phyloP scores from a whole-genome alignment of 805 yeast genomes.

The Grigorovia humatica region DNA sequence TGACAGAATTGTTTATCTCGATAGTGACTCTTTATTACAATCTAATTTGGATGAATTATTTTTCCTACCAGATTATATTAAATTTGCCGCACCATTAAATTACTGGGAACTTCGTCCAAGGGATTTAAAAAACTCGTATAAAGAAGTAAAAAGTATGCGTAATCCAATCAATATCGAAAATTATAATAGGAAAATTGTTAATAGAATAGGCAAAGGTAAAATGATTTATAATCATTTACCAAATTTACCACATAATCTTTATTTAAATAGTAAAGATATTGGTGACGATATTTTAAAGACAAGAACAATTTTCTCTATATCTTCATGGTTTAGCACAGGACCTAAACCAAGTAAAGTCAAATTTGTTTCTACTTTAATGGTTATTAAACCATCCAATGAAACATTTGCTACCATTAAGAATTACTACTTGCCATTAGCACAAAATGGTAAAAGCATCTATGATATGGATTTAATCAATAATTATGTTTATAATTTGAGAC shows the following conservation, averaged over 20 bases:
- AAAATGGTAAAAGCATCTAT: constrained; percentile 13
- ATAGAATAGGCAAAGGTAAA: constrained; percentile 15
- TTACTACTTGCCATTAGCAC: constrained; percentile 14
- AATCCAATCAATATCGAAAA: constrained; percentile 16
- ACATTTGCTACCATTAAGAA: constrained; percentile 17
- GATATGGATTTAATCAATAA: constrained; percentile 27
- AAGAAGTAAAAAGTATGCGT: constrained; percentile 13
- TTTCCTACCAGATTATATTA: constrained; percentile 35
- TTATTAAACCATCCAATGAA: constrained; percentile 38
- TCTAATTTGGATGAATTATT: constrained; percentile 41
- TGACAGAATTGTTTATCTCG: constrained; percentile 46
- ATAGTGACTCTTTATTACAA: constrained; percentile 42
- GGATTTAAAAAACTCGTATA: constrained; percentile 15
- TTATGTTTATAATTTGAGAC: constrained; percentile 19
- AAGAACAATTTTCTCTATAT: constrained; percentile 12
- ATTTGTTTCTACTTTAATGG: constrained; percentile 44
- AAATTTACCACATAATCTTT: constrained; percentile 20
- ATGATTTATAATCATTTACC: constrained; percentile 34
- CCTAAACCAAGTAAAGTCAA: constrained; percentile 21
- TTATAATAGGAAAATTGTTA: constrained; percentile 14
- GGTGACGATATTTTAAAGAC: constrained; percentile 23
- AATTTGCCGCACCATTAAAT: constrained; percentile 38
- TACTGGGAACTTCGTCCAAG: constrained; percentile 30
- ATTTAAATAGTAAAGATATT: constrained; percentile 18
- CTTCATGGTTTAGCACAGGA: constrained; percentile 12